A percentile compares a stretch with the other conserved stretches of the same genome.
These are phyloP conservation scores for Rusavskia elegans DNA, from an alignment of 495 filamentous ascomycete genomes.

Conservation along the genomic window DNA sequence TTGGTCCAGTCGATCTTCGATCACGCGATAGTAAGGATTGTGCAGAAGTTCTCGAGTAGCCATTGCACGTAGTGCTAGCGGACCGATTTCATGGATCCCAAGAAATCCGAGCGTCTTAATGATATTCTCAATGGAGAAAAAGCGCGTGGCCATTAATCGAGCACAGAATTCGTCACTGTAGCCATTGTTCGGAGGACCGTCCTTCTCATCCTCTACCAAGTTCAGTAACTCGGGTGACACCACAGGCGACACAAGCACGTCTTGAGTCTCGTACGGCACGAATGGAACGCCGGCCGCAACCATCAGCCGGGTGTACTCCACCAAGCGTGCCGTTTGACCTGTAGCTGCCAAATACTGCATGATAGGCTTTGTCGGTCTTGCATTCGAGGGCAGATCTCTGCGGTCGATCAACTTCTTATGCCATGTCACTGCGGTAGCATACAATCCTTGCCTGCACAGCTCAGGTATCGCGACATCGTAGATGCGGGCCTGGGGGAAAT, in stretches of 20 bases:
- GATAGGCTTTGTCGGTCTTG: constrained; percentile 24
- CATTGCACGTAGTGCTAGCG: constrained; percentile 56
- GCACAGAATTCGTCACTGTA: constrained; percentile 52
- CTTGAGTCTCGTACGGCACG: neutral
- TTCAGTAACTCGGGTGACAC: constrained; percentile 24
- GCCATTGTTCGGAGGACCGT: constrained; percentile 19
- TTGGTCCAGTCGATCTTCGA: constrained; percentile 37
- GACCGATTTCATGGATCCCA: constrained; percentile 49
- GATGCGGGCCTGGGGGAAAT: constrained; percentile 35
- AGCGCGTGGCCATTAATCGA: constrained; percentile 53
- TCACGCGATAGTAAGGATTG: constrained; percentile 26
- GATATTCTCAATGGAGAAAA: constrained; percentile 47
- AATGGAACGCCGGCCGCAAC: constrained; percentile 14
- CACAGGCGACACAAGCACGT: constrained; percentile 13
- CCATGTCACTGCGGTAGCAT: constrained; percentile 39
- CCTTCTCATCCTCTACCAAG: neutral
- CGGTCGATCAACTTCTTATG: constrained; percentile 33
- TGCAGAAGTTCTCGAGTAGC: constrained; percentile 32
- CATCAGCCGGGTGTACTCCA: constrained; percentile 9
- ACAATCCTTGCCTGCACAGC: constrained; percentile 33
- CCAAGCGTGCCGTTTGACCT: constrained; percentile 9
- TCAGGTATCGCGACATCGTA: constrained; percentile 45
- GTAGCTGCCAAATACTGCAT: constrained; percentile 24
- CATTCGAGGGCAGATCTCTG: constrained; percentile 32
- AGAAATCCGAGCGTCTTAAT: constrained; percentile 48